Evolutionary conservation across 2,329 filamentous ascomycete genomes (phyloP).

Genomic region (Anisogramma anomala): DNA sequence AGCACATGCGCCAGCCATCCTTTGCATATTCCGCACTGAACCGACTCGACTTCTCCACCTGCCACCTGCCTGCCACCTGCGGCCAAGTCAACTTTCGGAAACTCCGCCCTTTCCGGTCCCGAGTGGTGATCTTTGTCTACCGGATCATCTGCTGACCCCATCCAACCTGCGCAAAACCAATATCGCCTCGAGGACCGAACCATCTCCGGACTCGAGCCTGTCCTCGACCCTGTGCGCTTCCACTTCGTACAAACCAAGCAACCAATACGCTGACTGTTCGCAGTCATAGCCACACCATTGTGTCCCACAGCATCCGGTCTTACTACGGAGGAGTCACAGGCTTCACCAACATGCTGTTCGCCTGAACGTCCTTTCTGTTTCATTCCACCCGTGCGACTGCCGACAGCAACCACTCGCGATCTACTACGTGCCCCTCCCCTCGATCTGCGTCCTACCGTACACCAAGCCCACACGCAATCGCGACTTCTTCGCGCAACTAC

Average conservation of each 20-base stretch:
- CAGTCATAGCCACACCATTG: conserved; percentile 11
- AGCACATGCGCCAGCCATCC: background rate
- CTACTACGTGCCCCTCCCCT: background rate
- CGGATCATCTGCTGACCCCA: background rate
- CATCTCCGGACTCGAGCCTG: background rate
- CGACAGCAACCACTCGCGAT: too few relatives aligned
- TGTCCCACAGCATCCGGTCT: background rate
- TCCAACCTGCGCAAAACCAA: background rate
- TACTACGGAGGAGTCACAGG: background rate
- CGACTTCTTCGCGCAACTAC: too few relatives aligned
- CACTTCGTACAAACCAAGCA: background rate
- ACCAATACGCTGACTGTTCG: conserved; percentile 6
- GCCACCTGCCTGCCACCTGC: too few relatives aligned
- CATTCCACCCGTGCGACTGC: too few relatives aligned
- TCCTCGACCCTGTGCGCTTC: conserved; percentile 3
- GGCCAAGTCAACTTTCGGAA: too few relatives aligned
- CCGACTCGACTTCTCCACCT: background rate
- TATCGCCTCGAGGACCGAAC: background rate
- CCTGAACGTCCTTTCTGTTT: too few relatives aligned
- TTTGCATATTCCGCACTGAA: too few relatives aligned
- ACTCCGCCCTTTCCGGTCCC: too few relatives aligned
- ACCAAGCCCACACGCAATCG: too few relatives aligned
- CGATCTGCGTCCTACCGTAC: background rate
- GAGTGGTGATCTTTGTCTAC: background rate
- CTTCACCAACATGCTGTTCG: too few relatives aligned